These are phyloP conservation scores for Ascochyta rabiei DNA, from an alignment of 2,329 filamentous ascomycete genomes.

Conservation along the genomic window DNA sequence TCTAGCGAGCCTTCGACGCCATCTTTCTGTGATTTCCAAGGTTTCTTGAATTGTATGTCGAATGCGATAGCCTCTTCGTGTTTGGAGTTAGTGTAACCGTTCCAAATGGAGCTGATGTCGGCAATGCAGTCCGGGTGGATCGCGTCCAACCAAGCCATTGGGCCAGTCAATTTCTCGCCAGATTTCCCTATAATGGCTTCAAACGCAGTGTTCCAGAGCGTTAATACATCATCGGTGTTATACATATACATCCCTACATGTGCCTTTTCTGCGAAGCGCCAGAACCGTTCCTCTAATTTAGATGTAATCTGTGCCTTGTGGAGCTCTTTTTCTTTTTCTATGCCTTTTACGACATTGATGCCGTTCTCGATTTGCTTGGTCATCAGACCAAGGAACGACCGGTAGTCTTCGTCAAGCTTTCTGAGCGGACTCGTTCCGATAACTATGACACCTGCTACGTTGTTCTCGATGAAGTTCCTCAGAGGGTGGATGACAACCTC, in stretches of 20 bases:
- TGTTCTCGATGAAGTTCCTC: slow-evolving; percentile 73
- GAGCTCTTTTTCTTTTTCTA: slow-evolving; percentile 81
- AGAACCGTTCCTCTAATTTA: slow-evolving; percentile 76
- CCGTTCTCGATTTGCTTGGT: slow-evolving; percentile 71
- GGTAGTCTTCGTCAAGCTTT: slow-evolving; percentile 79
- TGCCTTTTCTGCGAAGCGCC: slow-evolving; percentile 80
- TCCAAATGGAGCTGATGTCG: slow-evolving; percentile 1
- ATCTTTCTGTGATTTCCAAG: slow-evolving; percentile 55
- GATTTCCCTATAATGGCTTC: slow-evolving; percentile 68
- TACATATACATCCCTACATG: slow-evolving; percentile 85
- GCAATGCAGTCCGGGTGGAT: slow-evolving; percentile 63
- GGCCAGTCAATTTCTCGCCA: slow-evolving; percentile 61
- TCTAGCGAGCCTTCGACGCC: slow-evolving; percentile 59
- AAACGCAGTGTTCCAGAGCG: slow-evolving; percentile 80
- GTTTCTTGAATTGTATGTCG: slow-evolving; percentile 75
- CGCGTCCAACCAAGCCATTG: slow-evolving; percentile 74
- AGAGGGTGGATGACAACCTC: slow-evolving; percentile 78
- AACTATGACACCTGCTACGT: slow-evolving; percentile 75
- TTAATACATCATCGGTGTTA: slow-evolving; percentile 69
- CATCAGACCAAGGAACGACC: slow-evolving; percentile 74
- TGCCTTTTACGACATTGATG: slow-evolving; percentile 75
- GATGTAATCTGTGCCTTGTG: slow-evolving; percentile 73
- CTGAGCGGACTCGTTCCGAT: slow-evolving; percentile 77
- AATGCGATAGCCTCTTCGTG: slow-evolving; percentile 61
- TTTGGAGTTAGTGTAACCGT: slow-evolving; percentile 1